Evolutionary conservation across 2,329 filamentous ascomycete genomes (phyloP).

Genomic region (Monilinia vaccinii-corymbosi): DNA sequence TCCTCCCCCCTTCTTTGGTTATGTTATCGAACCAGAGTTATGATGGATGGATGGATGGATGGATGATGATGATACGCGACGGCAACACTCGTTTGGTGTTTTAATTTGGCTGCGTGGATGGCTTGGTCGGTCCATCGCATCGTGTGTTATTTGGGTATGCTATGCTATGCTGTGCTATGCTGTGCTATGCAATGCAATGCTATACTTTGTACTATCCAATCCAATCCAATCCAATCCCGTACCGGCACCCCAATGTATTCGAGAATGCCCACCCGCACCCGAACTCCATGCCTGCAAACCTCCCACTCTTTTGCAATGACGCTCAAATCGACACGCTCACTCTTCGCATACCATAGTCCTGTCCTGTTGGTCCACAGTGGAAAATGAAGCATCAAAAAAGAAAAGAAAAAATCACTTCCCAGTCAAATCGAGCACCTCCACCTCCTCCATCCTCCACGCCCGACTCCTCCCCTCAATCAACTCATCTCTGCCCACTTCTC

Average conservation of each 20-base stretch:
- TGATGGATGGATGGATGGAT: no score
- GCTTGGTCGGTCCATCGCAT: no score
- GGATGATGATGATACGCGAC: no score
- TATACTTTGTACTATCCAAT: no score
- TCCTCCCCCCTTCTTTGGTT: no score
- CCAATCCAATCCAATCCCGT: neutral
- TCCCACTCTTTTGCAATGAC: neutral
- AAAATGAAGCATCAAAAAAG: neutral
- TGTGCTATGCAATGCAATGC: no score
- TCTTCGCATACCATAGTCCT: neutral
- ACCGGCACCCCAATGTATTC: neutral
- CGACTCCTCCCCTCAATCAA: slow-evolving; percentile 9
- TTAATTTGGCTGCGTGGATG: no score
- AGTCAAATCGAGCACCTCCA: slow-evolving; percentile 10
- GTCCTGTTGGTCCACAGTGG: neutral
- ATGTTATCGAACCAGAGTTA: no score
- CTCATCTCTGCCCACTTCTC: neutral
- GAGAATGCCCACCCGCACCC: neutral
- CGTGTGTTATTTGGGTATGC: no score
- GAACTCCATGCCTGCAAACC: neutral
- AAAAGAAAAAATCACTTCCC: neutral
- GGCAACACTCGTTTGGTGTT: no score
- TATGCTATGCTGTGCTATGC: no score
- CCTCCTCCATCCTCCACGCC: slow-evolving; percentile 8
- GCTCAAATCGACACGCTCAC: neutral